Conservation (phyloP, 441 rosid genomes). For the Croton laevigatus region DNA sequence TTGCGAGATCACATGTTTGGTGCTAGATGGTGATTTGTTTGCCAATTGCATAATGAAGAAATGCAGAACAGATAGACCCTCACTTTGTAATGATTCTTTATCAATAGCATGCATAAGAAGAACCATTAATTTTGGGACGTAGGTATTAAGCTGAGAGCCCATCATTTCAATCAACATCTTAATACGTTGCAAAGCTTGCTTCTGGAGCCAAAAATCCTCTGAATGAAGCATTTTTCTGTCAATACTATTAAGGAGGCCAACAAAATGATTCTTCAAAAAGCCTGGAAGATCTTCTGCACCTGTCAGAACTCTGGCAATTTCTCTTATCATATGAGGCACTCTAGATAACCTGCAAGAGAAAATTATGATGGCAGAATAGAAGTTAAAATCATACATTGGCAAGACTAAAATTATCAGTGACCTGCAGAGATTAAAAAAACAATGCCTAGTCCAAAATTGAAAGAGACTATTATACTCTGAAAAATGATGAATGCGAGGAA, state of each 20-base stretch:
- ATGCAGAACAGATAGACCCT: slow-evolving; percentile 90
- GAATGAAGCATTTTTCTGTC: slow-evolving; percentile 96
- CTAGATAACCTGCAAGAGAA: slow-evolving; percentile 63
- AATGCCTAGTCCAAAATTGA: background rate
- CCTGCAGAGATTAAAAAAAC: background rate
- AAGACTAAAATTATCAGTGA: slow-evolving; percentile 5
- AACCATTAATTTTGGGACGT: slow-evolving; percentile 96
- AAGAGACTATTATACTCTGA: background rate
- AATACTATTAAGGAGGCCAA: slow-evolving; percentile 92
- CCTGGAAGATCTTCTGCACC: slow-evolving; percentile 80
- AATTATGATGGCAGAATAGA: slow-evolving; percentile 17
- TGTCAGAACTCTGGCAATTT: slow-evolving; percentile 80
- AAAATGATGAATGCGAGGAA: too few species aligned
- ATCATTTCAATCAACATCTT: slow-evolving; percentile 93
- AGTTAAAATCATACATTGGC: background rate
- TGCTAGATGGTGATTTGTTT: slow-evolving; percentile 78
- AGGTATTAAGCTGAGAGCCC: slow-evolving; percentile 87
- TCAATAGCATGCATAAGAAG: slow-evolving; percentile 95
- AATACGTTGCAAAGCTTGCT: slow-evolving; percentile 90
- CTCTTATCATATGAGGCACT: slow-evolving; percentile 81
- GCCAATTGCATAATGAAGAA: slow-evolving; percentile 81
- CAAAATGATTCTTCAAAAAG: slow-evolving; percentile 96
- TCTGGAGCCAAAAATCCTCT: slow-evolving; percentile 72
- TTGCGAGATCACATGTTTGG: slow-evolving; percentile 88
- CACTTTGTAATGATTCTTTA: slow-evolving; percentile 84